A percentile compares a stretch with the other conserved stretches of the same genome.
These are phyloP conservation scores for Hibiscus mutabilis DNA, from an alignment of 345 rosid genomes.

Conservation along the genomic window DNA sequence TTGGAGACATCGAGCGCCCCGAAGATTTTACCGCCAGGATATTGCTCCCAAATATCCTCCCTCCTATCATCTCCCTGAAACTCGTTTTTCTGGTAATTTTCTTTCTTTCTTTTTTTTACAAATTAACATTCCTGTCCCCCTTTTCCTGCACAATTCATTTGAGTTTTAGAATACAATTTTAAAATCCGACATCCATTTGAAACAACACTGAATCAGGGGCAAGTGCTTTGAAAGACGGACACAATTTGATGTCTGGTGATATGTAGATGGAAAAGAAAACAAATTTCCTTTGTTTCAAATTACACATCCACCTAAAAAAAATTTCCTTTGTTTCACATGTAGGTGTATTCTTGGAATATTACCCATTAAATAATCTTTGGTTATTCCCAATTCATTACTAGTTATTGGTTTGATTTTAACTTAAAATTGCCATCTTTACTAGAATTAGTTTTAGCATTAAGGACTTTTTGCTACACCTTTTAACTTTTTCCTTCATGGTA, in stretches of 20 bases:
- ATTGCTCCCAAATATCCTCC: slow-evolving; percentile 15
- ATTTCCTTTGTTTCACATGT: too few species aligned
- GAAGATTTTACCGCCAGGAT: slow-evolving; percentile 14
- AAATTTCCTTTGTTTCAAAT: not conserved
- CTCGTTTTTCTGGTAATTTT: not conserved
- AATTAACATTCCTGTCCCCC: not conserved
- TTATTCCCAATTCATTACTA: not conserved
- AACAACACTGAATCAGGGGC: not conserved
- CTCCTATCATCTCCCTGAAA: not conserved
- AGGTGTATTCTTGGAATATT: not conserved
- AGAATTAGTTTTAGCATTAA: not conserved
- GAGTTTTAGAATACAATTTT: not conserved
- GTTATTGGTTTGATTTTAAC: not conserved
- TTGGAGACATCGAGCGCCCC: slow-evolving; percentile 26
- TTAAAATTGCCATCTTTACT: not conserved
- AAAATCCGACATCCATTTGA: not conserved
- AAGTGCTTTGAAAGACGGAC: not conserved
- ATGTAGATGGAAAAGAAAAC: not conserved
- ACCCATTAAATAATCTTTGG: not conserved
- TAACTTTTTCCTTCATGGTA: not conserved
- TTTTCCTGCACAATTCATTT: not conserved
- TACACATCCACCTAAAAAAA: too few species aligned
- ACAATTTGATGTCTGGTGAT: not conserved
- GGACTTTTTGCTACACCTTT: not conserved
- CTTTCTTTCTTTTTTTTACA: not conserved